Conservation (phyloP, 305 asterid species). For the Andrographis paniculata region DNA sequence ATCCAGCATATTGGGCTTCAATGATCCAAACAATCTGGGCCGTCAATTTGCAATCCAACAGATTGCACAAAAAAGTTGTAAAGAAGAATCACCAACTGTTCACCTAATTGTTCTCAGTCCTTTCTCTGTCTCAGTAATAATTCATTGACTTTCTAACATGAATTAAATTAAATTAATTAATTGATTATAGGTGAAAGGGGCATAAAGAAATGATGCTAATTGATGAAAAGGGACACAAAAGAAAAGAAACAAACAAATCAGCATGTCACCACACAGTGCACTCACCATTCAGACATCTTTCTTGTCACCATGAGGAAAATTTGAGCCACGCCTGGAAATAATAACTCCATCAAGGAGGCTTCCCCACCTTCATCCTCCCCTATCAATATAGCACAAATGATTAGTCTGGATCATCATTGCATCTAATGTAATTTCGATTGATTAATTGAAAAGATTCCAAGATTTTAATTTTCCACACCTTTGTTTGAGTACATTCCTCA, state of each 20-base stretch:
- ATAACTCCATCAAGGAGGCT: slow-evolving; percentile 5
- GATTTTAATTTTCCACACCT: slow-evolving; percentile 14
- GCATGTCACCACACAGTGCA: background rate
- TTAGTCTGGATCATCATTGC: background rate
- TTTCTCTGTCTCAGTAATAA: background rate
- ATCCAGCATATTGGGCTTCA: too few species aligned
- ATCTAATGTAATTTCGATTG: too few species aligned
- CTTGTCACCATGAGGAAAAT: background rate
- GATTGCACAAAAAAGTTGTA: too few species aligned
- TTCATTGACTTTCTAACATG: slow-evolving; percentile 2
- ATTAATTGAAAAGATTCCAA: too few species aligned
- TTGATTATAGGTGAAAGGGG: background rate
- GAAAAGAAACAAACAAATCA: background rate
- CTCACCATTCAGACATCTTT: slow-evolving; percentile 13
- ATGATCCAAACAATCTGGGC: too few species aligned
- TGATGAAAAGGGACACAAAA: too few species aligned
- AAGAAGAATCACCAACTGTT: too few species aligned
- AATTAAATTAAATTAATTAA: too few species aligned
- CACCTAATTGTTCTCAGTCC: too few species aligned
- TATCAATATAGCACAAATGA: background rate
- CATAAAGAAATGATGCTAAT: background rate
- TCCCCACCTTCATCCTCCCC: slow-evolving; percentile 1
- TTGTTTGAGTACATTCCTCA: slow-evolving; percentile 28
- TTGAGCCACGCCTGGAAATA: slow-evolving; percentile 7
- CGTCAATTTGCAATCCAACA: too few species aligned